Evolutionary conservation across 805 yeast genomes (phyloP).

Genomic region (Danielozyma ontarioensis): DNA sequence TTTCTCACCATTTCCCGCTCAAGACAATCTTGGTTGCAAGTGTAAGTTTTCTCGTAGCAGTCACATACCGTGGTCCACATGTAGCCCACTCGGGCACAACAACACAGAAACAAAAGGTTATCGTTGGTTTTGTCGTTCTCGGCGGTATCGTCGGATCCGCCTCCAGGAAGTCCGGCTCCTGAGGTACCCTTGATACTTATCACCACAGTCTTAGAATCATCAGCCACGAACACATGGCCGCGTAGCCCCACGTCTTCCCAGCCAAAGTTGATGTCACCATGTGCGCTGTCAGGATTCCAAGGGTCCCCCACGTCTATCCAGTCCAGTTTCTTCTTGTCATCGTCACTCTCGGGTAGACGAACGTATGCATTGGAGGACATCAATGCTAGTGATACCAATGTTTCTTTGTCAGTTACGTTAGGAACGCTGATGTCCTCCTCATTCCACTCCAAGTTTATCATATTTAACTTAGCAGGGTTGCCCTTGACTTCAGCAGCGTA

Average conservation of each 20-base stretch:
- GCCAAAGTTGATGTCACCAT: slow-evolving; percentile 63
- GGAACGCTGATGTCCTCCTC: slow-evolving; percentile 57
- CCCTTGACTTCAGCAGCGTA: slow-evolving; percentile 45
- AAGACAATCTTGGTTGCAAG: slow-evolving; percentile 83
- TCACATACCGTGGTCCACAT: slow-evolving; percentile 95
- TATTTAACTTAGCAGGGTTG: slow-evolving; percentile 27
- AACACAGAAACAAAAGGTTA: slow-evolving; percentile 85
- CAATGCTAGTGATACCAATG: slow-evolving; percentile 69
- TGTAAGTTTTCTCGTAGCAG: slow-evolving; percentile 77
- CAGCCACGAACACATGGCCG: slow-evolving; percentile 78
- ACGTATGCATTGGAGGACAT: slow-evolving; percentile 93
- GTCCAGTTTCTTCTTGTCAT: slow-evolving; percentile 53
- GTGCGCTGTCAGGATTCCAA: slow-evolving; percentile 50
- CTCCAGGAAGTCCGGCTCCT: slow-evolving; percentile 59
- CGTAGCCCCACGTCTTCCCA: slow-evolving; percentile 85
- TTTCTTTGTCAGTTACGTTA: slow-evolving; percentile 66
- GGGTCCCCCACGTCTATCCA: slow-evolving; percentile 72
- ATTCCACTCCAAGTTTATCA: slow-evolving; percentile 59
- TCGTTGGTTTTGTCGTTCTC: slow-evolving; percentile 81
- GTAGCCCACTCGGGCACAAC: slow-evolving; percentile 90
- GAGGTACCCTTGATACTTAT: slow-evolving; percentile 88
- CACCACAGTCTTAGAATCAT: slow-evolving; percentile 57
- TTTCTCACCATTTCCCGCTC: slow-evolving; percentile 68
- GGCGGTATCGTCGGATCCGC: slow-evolving; percentile 61
- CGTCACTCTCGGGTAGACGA: slow-evolving; percentile 53